Percentiles rank a stretch among this genome's conserved stretches.
phyloP scores from a whole-genome alignment of 2,329 filamentous ascomycete species.

The Leptodontidium sp. region DNA sequence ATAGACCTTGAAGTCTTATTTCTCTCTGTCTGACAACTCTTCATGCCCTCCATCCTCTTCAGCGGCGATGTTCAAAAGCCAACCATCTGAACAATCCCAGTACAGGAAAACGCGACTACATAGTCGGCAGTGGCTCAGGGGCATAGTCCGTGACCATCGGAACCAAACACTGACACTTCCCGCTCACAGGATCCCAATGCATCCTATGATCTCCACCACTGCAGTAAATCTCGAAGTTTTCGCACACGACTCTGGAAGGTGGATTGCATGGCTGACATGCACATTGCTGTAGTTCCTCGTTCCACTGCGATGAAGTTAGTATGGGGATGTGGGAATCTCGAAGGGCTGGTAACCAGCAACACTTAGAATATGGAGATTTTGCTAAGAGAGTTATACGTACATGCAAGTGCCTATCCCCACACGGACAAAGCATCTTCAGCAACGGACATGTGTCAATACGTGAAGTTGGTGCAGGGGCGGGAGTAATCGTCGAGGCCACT shows the following conservation, averaged over 20 bases:
- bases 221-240: background rate
- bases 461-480: background rate
- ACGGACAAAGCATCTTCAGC: conserved; percentile 3
- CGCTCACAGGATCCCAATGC: background rate
- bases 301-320: background rate
- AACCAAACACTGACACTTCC: background rate
- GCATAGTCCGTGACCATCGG: background rate
- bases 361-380: too few relatives aligned
- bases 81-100: background rate
- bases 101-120: background rate
- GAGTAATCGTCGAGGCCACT: background rate
- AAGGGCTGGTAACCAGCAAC: too few relatives aligned
- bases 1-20: too few relatives aligned
- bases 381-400: background rate
- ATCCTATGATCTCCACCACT: conserved; percentile 7
- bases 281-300: background rate
- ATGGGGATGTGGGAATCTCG: background rate
- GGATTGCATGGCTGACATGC: conserved; percentile 4
- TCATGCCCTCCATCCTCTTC: too few relatives aligned
- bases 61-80: background rate
- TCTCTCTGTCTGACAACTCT: too few relatives aligned
- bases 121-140: background rate
- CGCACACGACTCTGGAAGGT: background rate
- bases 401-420: background rate
- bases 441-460: background rate